Evolutionary conservation across 768 basidiomycete genomes (phyloP), one percentile per base, ranked within the genome.

Genomic region (Trametes elegans): DNA sequence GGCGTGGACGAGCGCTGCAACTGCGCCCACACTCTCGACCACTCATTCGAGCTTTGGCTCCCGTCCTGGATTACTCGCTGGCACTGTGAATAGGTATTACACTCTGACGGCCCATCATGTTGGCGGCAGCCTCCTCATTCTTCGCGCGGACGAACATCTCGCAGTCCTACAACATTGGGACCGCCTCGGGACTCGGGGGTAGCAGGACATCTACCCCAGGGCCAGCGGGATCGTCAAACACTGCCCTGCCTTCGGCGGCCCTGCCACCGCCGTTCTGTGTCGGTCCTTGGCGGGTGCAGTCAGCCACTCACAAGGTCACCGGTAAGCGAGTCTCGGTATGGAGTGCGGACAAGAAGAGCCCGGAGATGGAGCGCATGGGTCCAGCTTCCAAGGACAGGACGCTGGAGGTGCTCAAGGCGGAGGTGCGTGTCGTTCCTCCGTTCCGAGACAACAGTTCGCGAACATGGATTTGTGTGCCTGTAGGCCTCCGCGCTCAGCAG

Each of bases 291-390:
- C 87, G 79, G 64, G 88, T 98, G 0, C 85, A 93, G 58, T 78
- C 84, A 1, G 97, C 89, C 2, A 81, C 79, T 18, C 95, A 98
- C 72, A 96, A 93, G 74, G 83, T 88, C 48, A 98, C 90, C 2
- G 81, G 79, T 59, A 97, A 98, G 71, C 86, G 84, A 53, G 95
- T 98, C 5, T 90, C 87, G 16, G 85, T 99, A 16, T 99, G 96
- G 96, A 79, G 80, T 24, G 88, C 90, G 60, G 94, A 98, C 67
- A 98, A 98, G 75, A 77, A 81, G 53, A 75, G 77, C 0, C 68
- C 83, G 21, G 91, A 93, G 54, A 77, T 85, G 77, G 90, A 93
- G 60, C 78, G 84, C 49, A 71, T 89, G 63, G 78, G 81, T 2
- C 76, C 79, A 3, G 55, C 75, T 35, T 85, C 84, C 35, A 86